Conservation (phyloP, 768 basidiomycete species). For the Serpula lacrymans region DNA sequence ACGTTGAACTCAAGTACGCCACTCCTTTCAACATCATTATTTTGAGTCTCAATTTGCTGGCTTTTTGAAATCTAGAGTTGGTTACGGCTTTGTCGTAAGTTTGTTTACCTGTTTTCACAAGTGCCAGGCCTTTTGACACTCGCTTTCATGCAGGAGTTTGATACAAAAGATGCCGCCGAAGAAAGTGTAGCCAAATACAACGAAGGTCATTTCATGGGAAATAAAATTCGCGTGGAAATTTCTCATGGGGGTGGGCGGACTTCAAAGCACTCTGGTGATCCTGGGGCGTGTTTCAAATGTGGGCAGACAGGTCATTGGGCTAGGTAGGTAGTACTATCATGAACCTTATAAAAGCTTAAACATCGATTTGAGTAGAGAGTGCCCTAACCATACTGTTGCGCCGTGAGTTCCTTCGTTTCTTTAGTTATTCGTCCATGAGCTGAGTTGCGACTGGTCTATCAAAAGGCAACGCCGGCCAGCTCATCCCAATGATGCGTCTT, state of each 20-base stretch:
- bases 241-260: slow-evolving; percentile 82
- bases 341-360: not conserved
- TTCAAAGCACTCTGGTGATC: slow-evolving; percentile 79
- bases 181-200: slow-evolving; percentile 86
- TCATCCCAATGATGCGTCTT: slow-evolving; percentile 43
- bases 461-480: slow-evolving; percentile 40
- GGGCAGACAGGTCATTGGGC: slow-evolving; percentile 89
- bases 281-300: slow-evolving; percentile 86
- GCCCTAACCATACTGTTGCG: slow-evolving; percentile 50
- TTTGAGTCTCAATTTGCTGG: not conserved
- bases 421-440: not conserved
- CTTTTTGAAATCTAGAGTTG: slow-evolving; percentile 57
- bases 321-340: slow-evolving; percentile 45
- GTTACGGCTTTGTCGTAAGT: slow-evolving; percentile 89
- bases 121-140: slow-evolving; percentile 7
- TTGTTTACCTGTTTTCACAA: not conserved
- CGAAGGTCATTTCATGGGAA: slow-evolving; percentile 89
- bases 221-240: slow-evolving; percentile 84
- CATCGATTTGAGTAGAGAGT: slow-evolving; percentile 68
- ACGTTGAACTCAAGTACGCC: slow-evolving; percentile 81
- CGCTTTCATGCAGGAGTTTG: slow-evolving; percentile 64
- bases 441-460: slow-evolving; percentile 8
- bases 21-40: not conserved
- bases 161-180: slow-evolving; percentile 74
- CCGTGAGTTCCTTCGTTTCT: slow-evolving; percentile 40